Base-by-base conservation (phyloP, 2,329 filamentous ascomycete genomes). In the Aspergillus brunneoviolaceus region DNA sequence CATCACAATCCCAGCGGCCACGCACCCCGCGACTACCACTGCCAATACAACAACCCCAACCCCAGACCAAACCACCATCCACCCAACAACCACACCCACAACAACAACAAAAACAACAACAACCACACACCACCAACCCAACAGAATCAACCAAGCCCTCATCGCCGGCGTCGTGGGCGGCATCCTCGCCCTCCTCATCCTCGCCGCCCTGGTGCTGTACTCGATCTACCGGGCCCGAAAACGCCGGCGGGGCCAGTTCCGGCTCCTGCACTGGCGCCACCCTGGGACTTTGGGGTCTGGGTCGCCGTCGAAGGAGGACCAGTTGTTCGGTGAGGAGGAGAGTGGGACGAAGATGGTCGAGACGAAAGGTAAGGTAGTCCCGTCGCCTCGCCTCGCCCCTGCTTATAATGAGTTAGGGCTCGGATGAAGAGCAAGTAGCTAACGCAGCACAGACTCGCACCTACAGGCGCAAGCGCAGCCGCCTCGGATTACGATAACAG, bases 181-280 rank as follows among this genome's bases (percentile, higher is more conserved):
- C 16, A 45, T 57, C 14, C 5, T 49, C 27, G 57, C 47, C 16
- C 23, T 55, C 4, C 19, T 63, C 29, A 14, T 61, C 23, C 39
- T 63, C 14, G n/a, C 45, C 16, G 19, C 33, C 12, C n/a, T 61
- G 29, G n/a, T 61, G 39, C 29, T 31, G 4, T 63, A 49, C 50
- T 45, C 58, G n/a, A 21, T 61, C 14, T 53, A 54, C 31, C 54
- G 54, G 11, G 35, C 35, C 23, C 53, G 42, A 29, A 60, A 59
- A 33, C 50, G 55, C 42, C 54, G 55, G 11, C 51, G 49, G 4
- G 55, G 49, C 12, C 55, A 49, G 33, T 63, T 63, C 27, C 58
- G 35, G 23, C 54, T 63, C 51, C 54, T 63, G 45, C 53, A 42
- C 27, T 63, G 61, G 61, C 53, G 51, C 35, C 23, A 29, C 14